Percentiles rank a stretch among this genome's conserved stretches.
Evolutionary conservation across 805 yeast species (phyloP).

Genomic region (Yarrowia yakushimensis): DNA sequence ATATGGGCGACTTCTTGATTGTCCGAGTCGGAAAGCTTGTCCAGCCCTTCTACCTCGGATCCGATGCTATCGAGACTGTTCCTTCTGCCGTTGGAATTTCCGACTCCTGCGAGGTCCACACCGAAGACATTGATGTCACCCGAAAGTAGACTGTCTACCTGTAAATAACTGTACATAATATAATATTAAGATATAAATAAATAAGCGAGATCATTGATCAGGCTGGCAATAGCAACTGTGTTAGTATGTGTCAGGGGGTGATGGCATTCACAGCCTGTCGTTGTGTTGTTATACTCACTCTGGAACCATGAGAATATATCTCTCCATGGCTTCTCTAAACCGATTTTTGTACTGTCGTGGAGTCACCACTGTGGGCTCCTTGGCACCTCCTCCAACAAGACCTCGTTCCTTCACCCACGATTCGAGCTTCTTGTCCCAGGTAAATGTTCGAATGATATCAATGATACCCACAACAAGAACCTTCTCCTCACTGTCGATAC

Average conservation of each 20-base stretch:
- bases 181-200: constrained; percentile 10
- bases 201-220: not conserved
- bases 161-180: constrained; percentile 25
- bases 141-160: not conserved
- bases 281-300: constrained; percentile 40
- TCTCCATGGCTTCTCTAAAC: constrained; percentile 96
- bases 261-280: no score
- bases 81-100: not conserved
- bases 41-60: not conserved
- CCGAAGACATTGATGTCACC: constrained; percentile 10
- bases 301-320: constrained; percentile 92
- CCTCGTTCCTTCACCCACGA: constrained; percentile 98
- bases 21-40: constrained; percentile 67
- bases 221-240: constrained; percentile 24
- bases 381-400: constrained; percentile 77
- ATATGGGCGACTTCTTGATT: constrained; percentile 59
- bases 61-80: not conserved
- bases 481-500: constrained; percentile 62
- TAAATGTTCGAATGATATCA: constrained; percentile 88
- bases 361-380: constrained; percentile 94
- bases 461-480: constrained; percentile 90
- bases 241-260: not conserved
- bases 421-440: constrained; percentile 98
- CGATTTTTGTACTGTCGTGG: constrained; percentile 93
- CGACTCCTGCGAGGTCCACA: not conserved